Evolutionary conservation across 352 stramenopile genomes (phyloP), one percentile per base, ranked within the genome.

Genomic region (Lagenidium sp.): DNA sequence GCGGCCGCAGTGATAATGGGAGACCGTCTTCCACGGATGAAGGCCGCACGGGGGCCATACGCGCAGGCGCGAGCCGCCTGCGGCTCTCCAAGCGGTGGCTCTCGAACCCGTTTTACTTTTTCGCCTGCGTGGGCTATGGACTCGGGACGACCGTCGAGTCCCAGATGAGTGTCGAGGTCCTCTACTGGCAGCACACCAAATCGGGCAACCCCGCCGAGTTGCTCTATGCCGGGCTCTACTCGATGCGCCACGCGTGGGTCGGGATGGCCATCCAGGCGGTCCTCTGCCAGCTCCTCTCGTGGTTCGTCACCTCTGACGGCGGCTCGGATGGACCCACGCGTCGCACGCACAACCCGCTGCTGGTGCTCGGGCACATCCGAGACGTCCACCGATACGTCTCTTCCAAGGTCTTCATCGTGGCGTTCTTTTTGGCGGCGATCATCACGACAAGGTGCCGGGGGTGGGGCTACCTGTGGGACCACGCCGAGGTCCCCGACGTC

Each of bases 191-290:
- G 19, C 43, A 31, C 18, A 20, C 15, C 5, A 6, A 21, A 12
- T 35, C n/a, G 18, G 8, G 26, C 13, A n/a, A 50, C 36, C 7
- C 26, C 4, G 26, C 5, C 15, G 21, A 50, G 10, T 31, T 50
- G 4, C 24, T 50, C 8, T 36, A 44, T 26, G 44, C 22, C 13
- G 44, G n/a, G 11, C 20, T 50, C 5, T 50, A 50, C 21, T 19
- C 44, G 6, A 43, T 43, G 32, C 44, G 44, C 4, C 44, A 50
- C 10, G 30, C 44, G 12, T 50, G 44, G 44, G 44, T 50, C 11
- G 34, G 42, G 10, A 30, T 48, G 10, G 4, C 5, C 6, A 4
- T 48, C 10, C 34, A 39, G 13, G 34, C 34, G 7, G 20, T 39
- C 8, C n/a, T 39, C 28, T 32, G n/a, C n/a, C n/a, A n/a, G n/a